Conservation (phyloP, 2,329 filamentous ascomycete genomes). For the Trichoderma sp. region DNA sequence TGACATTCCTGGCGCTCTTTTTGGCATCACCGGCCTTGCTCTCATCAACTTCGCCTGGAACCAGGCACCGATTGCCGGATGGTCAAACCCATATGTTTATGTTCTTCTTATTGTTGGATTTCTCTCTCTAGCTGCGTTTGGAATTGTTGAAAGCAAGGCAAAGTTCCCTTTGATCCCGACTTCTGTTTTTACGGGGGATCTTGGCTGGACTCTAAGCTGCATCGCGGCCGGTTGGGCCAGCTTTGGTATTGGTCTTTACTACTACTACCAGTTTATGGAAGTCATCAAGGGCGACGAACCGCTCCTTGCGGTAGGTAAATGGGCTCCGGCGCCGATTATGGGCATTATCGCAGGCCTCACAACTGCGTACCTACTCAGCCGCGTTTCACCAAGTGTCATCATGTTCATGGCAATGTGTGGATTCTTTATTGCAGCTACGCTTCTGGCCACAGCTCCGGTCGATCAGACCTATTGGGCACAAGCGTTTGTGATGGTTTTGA, state of each 20-base stretch:
- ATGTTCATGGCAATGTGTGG: constrained; percentile 41
- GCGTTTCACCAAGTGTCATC: constrained; percentile 31
- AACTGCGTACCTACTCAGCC: constrained; percentile 34
- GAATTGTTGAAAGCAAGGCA: constrained; percentile 45
- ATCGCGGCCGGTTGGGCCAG: constrained; percentile 48
- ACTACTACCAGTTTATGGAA: constrained; percentile 45
- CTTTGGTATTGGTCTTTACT: constrained; percentile 49
- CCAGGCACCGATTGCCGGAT: constrained; percentile 55
- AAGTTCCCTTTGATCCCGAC: constrained; percentile 5
- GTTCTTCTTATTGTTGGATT: constrained; percentile 53
- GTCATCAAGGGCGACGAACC: constrained; percentile 38
- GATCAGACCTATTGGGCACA: constrained; percentile 60
- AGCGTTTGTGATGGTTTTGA: constrained; percentile 46
- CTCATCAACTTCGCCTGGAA: constrained; percentile 63
- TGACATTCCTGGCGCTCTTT: constrained; percentile 34
- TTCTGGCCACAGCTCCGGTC: constrained; percentile 45
- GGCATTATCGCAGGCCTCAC: constrained; percentile 43
- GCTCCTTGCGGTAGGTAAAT: constrained; percentile 41
- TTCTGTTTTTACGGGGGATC: constrained; percentile 3
- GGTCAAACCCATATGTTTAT: constrained; percentile 52
- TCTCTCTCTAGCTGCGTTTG: constrained; percentile 50
- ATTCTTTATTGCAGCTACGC: constrained; percentile 36
- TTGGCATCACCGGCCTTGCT: constrained; percentile 51
- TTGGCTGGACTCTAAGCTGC: constrained; percentile 48
- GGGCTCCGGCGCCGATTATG: constrained; percentile 34